A percentile compares a stretch with the other conserved stretches of the same genome.
These are phyloP conservation scores for Ceratocystis diversiconidia DNA, from an alignment of 2,329 filamentous ascomycete genomes.

Conservation along the genomic window DNA sequence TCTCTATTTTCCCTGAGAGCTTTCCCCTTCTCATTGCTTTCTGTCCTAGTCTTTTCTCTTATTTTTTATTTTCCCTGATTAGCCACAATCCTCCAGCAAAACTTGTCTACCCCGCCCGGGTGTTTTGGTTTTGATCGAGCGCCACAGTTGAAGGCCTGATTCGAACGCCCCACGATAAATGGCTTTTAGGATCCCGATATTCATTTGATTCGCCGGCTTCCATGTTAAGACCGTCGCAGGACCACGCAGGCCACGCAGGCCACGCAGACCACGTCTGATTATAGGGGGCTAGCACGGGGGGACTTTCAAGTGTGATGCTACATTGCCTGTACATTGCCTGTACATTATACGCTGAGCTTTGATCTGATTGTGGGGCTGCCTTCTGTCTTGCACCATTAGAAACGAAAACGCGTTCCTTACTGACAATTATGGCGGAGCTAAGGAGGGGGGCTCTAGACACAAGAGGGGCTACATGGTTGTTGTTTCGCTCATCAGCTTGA, in stretches of 20 bases:
- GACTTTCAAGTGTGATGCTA: neutral
- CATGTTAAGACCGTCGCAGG: too few species aligned
- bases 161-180: neutral
- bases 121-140: neutral
- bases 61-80: neutral
- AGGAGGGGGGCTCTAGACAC: neutral
- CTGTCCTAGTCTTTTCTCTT: neutral
- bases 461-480: neutral
- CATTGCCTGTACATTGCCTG: neutral
- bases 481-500: neutral
- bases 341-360: neutral
- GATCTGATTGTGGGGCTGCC: constrained; percentile 1
- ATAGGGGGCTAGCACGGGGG: neutral
- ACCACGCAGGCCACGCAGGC: neutral
- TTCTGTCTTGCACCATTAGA: neutral
- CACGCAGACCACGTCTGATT: neutral
- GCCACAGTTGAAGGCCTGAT: neutral
- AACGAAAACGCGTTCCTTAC: neutral
- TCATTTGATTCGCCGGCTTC: neutral
- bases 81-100: constrained; percentile 2
- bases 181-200: neutral
- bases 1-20: neutral
- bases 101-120: neutral
- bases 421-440: neutral
- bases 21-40: neutral